A percentile compares a stretch with the other conserved stretches of the same genome.
phyloP scores from a whole-genome alignment of 371 early-diverging fungal species.

The Rhizopus stolonifer region DNA sequence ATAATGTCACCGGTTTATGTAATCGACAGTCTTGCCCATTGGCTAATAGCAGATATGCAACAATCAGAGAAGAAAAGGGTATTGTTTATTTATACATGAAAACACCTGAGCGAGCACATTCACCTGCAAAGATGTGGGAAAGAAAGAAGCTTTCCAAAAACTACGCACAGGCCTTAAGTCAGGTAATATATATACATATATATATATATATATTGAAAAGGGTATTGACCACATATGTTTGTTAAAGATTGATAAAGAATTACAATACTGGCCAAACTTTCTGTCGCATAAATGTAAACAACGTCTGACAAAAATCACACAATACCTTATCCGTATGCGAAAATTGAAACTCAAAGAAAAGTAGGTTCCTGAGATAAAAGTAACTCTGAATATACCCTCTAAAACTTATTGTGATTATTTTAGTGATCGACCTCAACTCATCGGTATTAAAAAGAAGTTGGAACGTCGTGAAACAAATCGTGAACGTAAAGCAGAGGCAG shows the following conservation, averaged over 20 bases:
- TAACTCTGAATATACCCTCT: neutral
- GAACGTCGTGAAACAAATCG: slow-evolving; percentile 90
- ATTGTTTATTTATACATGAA: slow-evolving; percentile 93
- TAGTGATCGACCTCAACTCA: slow-evolving; percentile 70
- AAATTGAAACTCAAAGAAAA: slow-evolving; percentile 84
- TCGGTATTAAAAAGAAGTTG: slow-evolving; percentile 92
- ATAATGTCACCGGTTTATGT: slow-evolving; percentile 99
- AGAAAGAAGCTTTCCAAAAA: slow-evolving; percentile 89
- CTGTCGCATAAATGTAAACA: slow-evolving; percentile 98
- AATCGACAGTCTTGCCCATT: slow-evolving; percentile 97
- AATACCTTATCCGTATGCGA: slow-evolving; percentile 95
- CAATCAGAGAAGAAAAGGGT: slow-evolving; percentile 91
- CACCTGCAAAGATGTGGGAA: slow-evolving; percentile 97
- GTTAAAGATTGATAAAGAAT: slow-evolving; percentile 94
- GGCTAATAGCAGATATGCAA: slow-evolving; percentile 98
- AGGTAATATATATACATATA: too few species aligned
- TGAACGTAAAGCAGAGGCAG: slow-evolving; percentile 93
- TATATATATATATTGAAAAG: too few species aligned
- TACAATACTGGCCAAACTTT: slow-evolving; percentile 93
- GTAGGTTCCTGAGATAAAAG: slow-evolving; percentile 30
- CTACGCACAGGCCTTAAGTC: slow-evolving; percentile 89
- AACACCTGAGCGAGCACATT: slow-evolving; percentile 96
- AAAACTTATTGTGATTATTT: neutral
- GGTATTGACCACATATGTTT: too few species aligned
- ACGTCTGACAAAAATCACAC: slow-evolving; percentile 95